Evolutionary conservation across 495 filamentous ascomycete species (phyloP).

Genomic region (Cudoniella acicularis): DNA sequence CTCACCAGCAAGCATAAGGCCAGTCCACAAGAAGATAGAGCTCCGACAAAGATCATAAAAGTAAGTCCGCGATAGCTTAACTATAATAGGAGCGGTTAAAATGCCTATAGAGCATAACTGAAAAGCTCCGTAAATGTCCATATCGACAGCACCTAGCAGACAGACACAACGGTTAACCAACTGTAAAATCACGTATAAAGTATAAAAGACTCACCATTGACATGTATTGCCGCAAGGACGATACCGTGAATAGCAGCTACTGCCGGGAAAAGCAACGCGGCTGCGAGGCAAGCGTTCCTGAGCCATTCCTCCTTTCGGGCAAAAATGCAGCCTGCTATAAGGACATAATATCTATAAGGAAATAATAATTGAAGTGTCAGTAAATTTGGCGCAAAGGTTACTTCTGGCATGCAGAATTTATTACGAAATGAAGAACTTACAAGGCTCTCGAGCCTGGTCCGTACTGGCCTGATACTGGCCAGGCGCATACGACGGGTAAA

Average conservation of each 20-base stretch:
- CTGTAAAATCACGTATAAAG: background rate
- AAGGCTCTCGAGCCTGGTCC: constrained; percentile 50
- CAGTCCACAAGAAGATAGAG: constrained; percentile 58
- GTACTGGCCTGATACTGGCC: constrained; percentile 59
- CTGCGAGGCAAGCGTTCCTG: too few species aligned
- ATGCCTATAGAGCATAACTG: constrained; percentile 60
- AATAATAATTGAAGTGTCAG: too few species aligned
- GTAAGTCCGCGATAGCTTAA: constrained; percentile 53
- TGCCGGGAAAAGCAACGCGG: too few species aligned
- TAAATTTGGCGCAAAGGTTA: too few species aligned
- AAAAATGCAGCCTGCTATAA: too few species aligned
- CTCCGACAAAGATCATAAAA: constrained; percentile 58
- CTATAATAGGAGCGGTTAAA: constrained; percentile 53
- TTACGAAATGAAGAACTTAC: constrained; percentile 37
- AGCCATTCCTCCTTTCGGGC: too few species aligned
- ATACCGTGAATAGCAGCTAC: too few species aligned
- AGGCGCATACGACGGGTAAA: constrained; percentile 54
- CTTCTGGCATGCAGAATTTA: too few species aligned
- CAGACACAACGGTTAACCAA: constrained; percentile 14
- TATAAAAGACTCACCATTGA: constrained; percentile 38
- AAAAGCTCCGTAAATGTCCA: constrained; percentile 63
- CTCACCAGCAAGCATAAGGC: constrained; percentile 51
- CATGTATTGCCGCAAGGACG: too few species aligned
- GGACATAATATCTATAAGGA: too few species aligned
- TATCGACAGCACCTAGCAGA: constrained; percentile 50